Base-by-base conservation (phyloP, 768 basidiomycete genomes). In the Panus rudis region DNA sequence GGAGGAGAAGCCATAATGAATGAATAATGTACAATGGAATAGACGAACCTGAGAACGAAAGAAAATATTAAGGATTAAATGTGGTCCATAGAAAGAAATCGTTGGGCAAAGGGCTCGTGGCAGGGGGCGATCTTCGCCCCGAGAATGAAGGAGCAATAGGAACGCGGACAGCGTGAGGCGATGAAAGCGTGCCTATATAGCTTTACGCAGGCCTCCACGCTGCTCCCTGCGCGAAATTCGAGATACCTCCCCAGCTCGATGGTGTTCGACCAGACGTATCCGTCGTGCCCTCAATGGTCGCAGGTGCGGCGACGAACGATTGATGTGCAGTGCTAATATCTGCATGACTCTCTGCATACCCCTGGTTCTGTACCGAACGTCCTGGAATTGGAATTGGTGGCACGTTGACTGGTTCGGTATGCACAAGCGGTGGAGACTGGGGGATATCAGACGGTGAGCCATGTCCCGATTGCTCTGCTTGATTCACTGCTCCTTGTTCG, bases 321-420 rank as follows among this genome's bases (percentile, higher is more conserved):
- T 71, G 70, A 3, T 76, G 70, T 11, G 84, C 83, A 0, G 81
- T 81, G 58, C 83, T 84, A 54, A 86, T 71, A 56, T 81, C 81
- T 0, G 73, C 70, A 28, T 65, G 74, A 52, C 74, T 75, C 48
- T 45, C 52, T 47, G 33, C 47, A 25, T 59, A 55, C 24, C 30
- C 48, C 35, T 41, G 47, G 35, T 53, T 47, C 37, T 27, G 46
- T 23, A 34, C 19, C 14, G 25, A 25, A 3, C 50, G 42, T 17
- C 47, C 50, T 8, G 58, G 60, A 46, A 65, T 62, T 0, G 57
- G 46, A 2, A 67, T 23, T 0, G 49, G 45, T 16, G 21, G n/a
- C n/a, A 14, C 33, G n/a, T 8, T 17, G 8, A 35, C 16, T 20
- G 33, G n/a, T 17, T 35, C 33, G 8, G 33, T 35, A n/a, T n/a